Evolutionary conservation across 352 stramenopile genomes (phyloP).

Genomic region (Globisporangium viniferum): DNA sequence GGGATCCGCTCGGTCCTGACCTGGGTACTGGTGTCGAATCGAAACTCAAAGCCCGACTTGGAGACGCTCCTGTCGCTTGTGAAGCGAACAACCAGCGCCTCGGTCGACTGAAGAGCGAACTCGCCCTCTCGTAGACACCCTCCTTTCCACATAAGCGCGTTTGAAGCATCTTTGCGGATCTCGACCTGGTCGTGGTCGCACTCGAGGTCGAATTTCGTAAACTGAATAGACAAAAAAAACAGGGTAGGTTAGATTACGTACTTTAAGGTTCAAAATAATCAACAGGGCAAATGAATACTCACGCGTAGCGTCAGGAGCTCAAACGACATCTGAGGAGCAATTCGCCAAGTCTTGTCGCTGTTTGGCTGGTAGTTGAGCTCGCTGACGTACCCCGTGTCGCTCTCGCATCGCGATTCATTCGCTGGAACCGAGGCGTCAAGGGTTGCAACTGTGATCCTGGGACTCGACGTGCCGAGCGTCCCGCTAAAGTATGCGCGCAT

Average conservation of each 20-base stretch:
- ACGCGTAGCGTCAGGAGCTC: slow-evolving; percentile 29
- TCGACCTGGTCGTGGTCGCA: slow-evolving; percentile 61
- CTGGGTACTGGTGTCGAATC: slow-evolving; percentile 36
- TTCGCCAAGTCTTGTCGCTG: slow-evolving; percentile 30
- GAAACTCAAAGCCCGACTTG: slow-evolving; percentile 40
- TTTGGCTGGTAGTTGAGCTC: slow-evolving; percentile 37
- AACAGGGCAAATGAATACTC: neutral
- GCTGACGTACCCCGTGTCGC: slow-evolving; percentile 23
- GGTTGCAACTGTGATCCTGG: slow-evolving; percentile 16
- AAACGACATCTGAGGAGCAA: slow-evolving; percentile 25
- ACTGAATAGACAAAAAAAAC: slow-evolving; percentile 16
- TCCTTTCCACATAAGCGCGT: slow-evolving; percentile 41
- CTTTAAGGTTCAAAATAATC: neutral
- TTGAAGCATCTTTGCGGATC: slow-evolving; percentile 32
- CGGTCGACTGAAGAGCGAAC: slow-evolving; percentile 39
- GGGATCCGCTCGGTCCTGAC: slow-evolving; percentile 23
- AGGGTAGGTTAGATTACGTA: neutral
- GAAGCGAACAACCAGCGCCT: slow-evolving; percentile 36
- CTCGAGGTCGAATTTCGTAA: slow-evolving; percentile 52
- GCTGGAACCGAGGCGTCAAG: slow-evolving; percentile 10
- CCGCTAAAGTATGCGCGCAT: slow-evolving; percentile 18
- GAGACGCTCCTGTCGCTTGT: slow-evolving; percentile 41
- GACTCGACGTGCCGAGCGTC: slow-evolving; percentile 10
- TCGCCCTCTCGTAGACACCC: slow-evolving; percentile 36
- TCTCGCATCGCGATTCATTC: slow-evolving; percentile 22